A percentile compares a stretch with the other conserved stretches of the same genome.
Evolutionary conservation across 2,329 filamentous ascomycete genomes (phyloP).

Genomic region (Mycogone perniciosa): DNA sequence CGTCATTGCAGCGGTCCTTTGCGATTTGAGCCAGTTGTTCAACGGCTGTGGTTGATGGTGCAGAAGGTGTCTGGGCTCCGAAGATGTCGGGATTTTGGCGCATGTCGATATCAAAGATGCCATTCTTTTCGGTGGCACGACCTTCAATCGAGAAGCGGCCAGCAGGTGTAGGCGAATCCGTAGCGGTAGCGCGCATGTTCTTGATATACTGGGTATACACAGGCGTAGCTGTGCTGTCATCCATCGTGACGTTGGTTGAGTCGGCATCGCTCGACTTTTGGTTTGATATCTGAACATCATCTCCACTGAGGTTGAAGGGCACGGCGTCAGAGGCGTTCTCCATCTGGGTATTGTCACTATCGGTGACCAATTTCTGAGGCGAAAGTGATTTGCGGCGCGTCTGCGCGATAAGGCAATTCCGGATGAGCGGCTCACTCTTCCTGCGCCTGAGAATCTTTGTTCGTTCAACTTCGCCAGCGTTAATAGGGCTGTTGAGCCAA

Average conservation of each 20-base stretch:
- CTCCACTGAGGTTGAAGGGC: too few relatives aligned
- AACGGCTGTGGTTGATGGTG: slow-evolving; percentile 15
- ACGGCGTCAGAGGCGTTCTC: background rate
- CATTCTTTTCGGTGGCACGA: slow-evolving; percentile 12
- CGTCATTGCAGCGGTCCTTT: slow-evolving; percentile 20
- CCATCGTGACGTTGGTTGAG: slow-evolving; percentile 1
- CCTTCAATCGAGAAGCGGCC: background rate
- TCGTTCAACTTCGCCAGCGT: slow-evolving; percentile 18
- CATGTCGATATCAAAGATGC: slow-evolving; percentile 29
- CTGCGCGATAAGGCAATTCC: slow-evolving; percentile 17
- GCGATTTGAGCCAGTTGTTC: slow-evolving; percentile 24
- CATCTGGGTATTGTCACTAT: background rate
- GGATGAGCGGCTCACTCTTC: slow-evolving; percentile 30
- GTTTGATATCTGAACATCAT: background rate
- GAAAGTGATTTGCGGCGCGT: slow-evolving; percentile 24
- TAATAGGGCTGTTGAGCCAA: slow-evolving; percentile 21
- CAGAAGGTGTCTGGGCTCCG: slow-evolving; percentile 16
- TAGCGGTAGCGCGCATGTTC: background rate
- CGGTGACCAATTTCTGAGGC: slow-evolving; percentile 19
- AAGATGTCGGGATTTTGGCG: slow-evolving; percentile 32
- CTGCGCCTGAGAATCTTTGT: slow-evolving; percentile 23
- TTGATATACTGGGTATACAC: background rate
- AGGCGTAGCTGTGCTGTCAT: background rate
- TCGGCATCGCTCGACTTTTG: background rate
- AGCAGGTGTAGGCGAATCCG: background rate